phyloP scores from a whole-genome alignment of 192 early-diverging fungal genomes.

The Martensiomyces pterosporus region DNA sequence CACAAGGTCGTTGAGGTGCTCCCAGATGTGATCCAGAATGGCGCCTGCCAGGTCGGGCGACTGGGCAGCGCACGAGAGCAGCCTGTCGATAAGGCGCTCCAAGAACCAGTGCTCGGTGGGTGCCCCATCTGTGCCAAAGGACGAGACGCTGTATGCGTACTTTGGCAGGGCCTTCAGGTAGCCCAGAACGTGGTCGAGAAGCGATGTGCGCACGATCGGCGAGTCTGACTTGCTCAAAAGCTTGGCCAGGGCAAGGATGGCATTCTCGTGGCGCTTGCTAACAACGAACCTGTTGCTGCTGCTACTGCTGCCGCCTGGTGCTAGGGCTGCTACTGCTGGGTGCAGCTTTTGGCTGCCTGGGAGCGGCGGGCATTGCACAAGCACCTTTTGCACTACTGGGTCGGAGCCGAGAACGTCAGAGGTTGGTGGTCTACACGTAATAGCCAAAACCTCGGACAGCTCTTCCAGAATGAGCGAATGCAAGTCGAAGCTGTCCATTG shows the following conservation, averaged over 20 bases:
- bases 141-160: constrained; percentile 22
- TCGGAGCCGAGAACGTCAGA: constrained; percentile 10
- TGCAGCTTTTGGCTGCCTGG: too few relatives aligned
- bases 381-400: constrained; percentile 14
- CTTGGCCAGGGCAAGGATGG: constrained; percentile 45
- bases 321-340: not conserved
- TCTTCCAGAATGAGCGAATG: constrained; percentile 52
- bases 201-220: constrained; percentile 6
- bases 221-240: constrained; percentile 18
- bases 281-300: not conserved
- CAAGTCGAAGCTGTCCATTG: constrained; percentile 38
- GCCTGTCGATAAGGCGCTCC: constrained; percentile 21
- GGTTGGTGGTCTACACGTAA: constrained; percentile 8
- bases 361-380: constrained; percentile 35
- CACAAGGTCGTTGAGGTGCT: constrained; percentile 17
- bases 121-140: constrained; percentile 14
- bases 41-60: constrained; percentile 8
- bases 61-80: constrained; percentile 25
- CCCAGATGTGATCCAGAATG: constrained; percentile 33
- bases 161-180: constrained; percentile 31
- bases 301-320: not conserved
- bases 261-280: constrained; percentile 44
- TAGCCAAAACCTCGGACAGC: constrained; percentile 35
- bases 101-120: constrained; percentile 30
- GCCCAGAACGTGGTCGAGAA: constrained; percentile 29